Evolutionary conservation across 352 stramenopile species (phyloP).

Genomic region (Phytophthora brassicae): DNA sequence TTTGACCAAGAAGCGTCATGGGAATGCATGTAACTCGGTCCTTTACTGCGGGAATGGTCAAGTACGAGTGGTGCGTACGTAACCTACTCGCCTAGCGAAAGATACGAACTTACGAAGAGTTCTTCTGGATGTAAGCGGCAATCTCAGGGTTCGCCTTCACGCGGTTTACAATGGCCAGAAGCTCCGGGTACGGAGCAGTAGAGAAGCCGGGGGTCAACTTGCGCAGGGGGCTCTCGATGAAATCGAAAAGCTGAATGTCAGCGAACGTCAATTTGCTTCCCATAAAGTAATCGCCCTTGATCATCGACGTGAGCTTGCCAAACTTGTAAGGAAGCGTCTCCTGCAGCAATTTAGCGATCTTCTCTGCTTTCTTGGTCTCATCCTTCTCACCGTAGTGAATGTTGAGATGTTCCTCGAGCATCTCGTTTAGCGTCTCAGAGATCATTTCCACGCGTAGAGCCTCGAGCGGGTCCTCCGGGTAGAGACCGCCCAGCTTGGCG

Average conservation of each 20-base stretch:
- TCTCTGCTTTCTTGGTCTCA: slow-evolving; percentile 36
- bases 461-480: slow-evolving; percentile 42
- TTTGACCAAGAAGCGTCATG: too few relatives aligned
- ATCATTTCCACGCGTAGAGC: slow-evolving; percentile 48
- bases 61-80: too few relatives aligned
- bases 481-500: slow-evolving; percentile 47
- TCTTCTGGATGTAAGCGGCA: slow-evolving; percentile 37
- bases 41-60: too few relatives aligned
- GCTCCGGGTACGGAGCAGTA: slow-evolving; percentile 39
- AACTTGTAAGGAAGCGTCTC: slow-evolving; percentile 35
- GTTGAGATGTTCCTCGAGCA: slow-evolving; percentile 27
- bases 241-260: slow-evolving; percentile 51
- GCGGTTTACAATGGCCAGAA: slow-evolving; percentile 30
- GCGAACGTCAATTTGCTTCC: slow-evolving; percentile 36
- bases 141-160: slow-evolving; percentile 41
- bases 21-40: too few relatives aligned
- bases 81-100: not conserved
- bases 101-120: not conserved
- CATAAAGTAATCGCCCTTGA: slow-evolving; percentile 40
- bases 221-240: slow-evolving; percentile 37
- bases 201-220: slow-evolving; percentile 25
- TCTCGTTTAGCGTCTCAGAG: slow-evolving; percentile 38
- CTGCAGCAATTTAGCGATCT: slow-evolving; percentile 35
- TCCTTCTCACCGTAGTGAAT: slow-evolving; percentile 38
- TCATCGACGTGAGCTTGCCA: slow-evolving; percentile 24